phyloP scores from a whole-genome alignment of 768 basidiomycete genomes.

The Chalciporus chontae region DNA sequence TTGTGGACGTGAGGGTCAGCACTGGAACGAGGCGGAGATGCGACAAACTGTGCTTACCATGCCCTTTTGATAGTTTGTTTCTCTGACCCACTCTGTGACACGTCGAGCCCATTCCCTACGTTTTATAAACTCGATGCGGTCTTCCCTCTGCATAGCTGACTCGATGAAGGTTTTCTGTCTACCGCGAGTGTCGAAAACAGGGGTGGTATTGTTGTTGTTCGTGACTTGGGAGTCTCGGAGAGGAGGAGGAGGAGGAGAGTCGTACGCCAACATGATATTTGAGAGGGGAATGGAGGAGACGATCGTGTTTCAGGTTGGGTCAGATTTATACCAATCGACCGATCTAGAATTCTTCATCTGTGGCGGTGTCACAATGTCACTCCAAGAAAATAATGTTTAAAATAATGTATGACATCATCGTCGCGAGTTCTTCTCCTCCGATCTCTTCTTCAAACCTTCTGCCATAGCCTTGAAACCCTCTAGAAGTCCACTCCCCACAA shows the following conservation, averaged over 20 bases:
- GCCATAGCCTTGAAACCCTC: slow-evolving; percentile 52
- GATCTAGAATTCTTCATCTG: slow-evolving; percentile 22
- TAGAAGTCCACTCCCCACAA: slow-evolving; percentile 41
- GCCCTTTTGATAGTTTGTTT: slow-evolving; percentile 28
- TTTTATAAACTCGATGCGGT: slow-evolving; percentile 51
- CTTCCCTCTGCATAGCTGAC: slow-evolving; percentile 43
- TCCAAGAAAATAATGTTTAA: too few species aligned
- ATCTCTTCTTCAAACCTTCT: slow-evolving; percentile 49
- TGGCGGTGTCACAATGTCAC: slow-evolving; percentile 20
- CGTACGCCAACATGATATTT: slow-evolving; percentile 19
- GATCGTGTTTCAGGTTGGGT: slow-evolving; percentile 8
- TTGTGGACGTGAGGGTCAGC: background rate
- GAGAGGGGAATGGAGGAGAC: background rate
- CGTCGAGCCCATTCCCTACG: slow-evolving; percentile 42
- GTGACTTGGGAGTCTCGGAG: slow-evolving; percentile 5
- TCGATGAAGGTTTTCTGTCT: slow-evolving; percentile 45
- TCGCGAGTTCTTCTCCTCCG: slow-evolving; percentile 34
- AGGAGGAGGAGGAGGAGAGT: slow-evolving; percentile 2
- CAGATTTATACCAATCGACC: slow-evolving; percentile 5
- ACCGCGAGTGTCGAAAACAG: slow-evolving; percentile 40
- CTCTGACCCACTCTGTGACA: slow-evolving; percentile 36
- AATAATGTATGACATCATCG: background rate
- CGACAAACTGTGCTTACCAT: slow-evolving; percentile 10
- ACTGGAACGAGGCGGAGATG: too few species aligned
- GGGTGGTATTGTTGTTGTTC: slow-evolving; percentile 19